These are phyloP conservation scores for Linum lewisii DNA, from an alignment of 345 rosid genomes.

Conservation along the genomic window DNA sequence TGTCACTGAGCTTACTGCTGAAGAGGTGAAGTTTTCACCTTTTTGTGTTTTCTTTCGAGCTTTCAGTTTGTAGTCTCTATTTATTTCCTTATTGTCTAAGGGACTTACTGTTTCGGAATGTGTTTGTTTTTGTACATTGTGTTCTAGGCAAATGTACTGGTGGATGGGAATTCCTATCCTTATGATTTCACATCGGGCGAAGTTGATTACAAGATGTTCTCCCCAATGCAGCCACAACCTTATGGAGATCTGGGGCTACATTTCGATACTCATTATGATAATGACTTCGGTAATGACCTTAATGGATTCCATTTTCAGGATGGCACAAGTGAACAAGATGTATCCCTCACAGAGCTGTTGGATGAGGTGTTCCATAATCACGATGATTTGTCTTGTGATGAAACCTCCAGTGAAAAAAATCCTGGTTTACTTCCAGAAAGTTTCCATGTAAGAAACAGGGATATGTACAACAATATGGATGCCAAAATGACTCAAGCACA, in stretches of 20 bases:
- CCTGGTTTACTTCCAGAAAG: slow-evolving; percentile 15
- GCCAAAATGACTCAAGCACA: slow-evolving; percentile 27
- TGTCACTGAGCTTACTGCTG: slow-evolving; percentile 23
- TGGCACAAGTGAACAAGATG: slow-evolving; percentile 49
- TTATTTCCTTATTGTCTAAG: not conserved
- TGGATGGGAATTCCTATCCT: slow-evolving; percentile 16
- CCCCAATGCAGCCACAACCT: slow-evolving; percentile 32
- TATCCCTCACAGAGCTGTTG: slow-evolving; percentile 34
- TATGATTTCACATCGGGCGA: slow-evolving; percentile 23
- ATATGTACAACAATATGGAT: slow-evolving; percentile 8
- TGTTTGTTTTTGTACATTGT: slow-evolving; percentile 2
- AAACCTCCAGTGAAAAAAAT: slow-evolving; percentile 28
- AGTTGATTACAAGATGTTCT: slow-evolving; percentile 33
- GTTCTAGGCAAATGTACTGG: slow-evolving; percentile 28
- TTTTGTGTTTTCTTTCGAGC: not conserved
- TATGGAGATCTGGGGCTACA: slow-evolving; percentile 24
- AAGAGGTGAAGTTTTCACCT: slow-evolving; percentile 29
- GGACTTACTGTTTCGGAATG: not conserved
- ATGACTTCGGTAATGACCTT: slow-evolving; percentile 59
- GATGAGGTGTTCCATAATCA: slow-evolving; percentile 41
- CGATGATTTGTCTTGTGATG: slow-evolving; percentile 36
- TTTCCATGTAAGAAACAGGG: slow-evolving; percentile 18
- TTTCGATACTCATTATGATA: slow-evolving; percentile 48
- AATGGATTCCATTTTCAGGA: slow-evolving; percentile 41
- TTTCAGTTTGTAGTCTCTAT: slow-evolving; percentile 5